These are phyloP conservation scores for Aspergillus hancockii DNA, from an alignment of 495 filamentous ascomycete genomes.

Conservation along the genomic window DNA sequence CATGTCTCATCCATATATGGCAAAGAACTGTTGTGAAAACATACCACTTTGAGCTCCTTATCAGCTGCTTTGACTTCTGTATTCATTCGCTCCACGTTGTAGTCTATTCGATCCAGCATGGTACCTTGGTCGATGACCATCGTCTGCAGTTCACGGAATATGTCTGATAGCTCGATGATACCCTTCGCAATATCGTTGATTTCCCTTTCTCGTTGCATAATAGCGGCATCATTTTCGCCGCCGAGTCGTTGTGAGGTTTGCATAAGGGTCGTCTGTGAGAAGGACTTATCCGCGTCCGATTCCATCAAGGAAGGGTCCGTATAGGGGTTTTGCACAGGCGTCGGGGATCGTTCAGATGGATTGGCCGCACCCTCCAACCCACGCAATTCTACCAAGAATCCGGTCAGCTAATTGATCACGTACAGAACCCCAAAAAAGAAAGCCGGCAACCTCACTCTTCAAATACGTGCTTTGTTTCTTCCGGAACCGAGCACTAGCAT, in stretches of 20 bases:
- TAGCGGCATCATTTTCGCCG: conserved; percentile 78
- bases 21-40: conserved; percentile 18
- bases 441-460: conserved; percentile 64
- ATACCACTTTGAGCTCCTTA: conserved; percentile 82
- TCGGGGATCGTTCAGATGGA: conserved; percentile 63
- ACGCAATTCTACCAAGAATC: conserved; percentile 67
- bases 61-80: conserved; percentile 87
- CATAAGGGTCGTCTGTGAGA: conserved; percentile 83
- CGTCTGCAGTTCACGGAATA: conserved; percentile 91
- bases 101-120: conserved; percentile 96
- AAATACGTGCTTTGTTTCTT: conserved; percentile 97
- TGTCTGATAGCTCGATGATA: conserved; percentile 93
- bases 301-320: conserved; percentile 82
- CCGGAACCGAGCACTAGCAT: conserved; percentile 86
- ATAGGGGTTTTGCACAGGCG: conserved; percentile 66
- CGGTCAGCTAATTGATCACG: conserved; percentile 12
- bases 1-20: conserved; percentile 1
- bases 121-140: conserved; percentile 99
- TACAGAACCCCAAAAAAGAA: neutral
- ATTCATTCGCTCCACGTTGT: conserved; percentile 93
- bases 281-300: conserved; percentile 86
- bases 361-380: conserved; percentile 67
- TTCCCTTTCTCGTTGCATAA: conserved; percentile 91
- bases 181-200: conserved; percentile 97
- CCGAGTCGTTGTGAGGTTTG: conserved; percentile 70